These are phyloP conservation scores for Purpureocillium takamizusanense DNA, from an alignment of 2,329 filamentous ascomycete genomes.

Conservation along the genomic window DNA sequence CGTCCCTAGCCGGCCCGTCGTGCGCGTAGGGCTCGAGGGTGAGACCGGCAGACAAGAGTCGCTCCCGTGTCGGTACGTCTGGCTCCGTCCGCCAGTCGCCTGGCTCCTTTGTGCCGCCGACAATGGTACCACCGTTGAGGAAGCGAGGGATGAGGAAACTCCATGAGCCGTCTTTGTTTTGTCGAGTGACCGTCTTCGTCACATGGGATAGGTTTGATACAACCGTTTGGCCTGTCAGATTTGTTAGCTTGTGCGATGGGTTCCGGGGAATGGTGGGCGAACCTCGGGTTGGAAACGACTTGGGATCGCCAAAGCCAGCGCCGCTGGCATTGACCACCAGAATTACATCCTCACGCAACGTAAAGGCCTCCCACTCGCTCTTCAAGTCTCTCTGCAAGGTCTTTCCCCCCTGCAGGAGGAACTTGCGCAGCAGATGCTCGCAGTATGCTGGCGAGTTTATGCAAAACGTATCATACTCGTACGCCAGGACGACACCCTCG, in stretches of 20 bases:
- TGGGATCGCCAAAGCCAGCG: conserved; percentile 20
- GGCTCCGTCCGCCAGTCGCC: conserved; percentile 34
- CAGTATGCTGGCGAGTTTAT: conserved; percentile 47
- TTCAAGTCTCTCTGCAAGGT: conserved; percentile 16
- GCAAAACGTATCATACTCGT: conserved; percentile 45
- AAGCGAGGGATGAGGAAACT: conserved; percentile 53
- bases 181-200: conserved; percentile 41
- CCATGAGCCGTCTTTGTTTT: conserved; percentile 54
- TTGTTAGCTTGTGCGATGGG: not conserved
- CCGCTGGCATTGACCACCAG: conserved; percentile 24
- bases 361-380: conserved; percentile 22
- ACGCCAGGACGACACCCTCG: conserved; percentile 32
- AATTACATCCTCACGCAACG: conserved; percentile 11
- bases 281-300: conserved; percentile 25
- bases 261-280: not conserved
- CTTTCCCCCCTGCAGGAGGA: conserved; percentile 19
- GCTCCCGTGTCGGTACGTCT: conserved; percentile 32
- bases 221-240: conserved; percentile 19
- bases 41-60: conserved; percentile 31
- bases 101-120: conserved; percentile 56
- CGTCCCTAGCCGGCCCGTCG: conserved; percentile 3
- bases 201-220: conserved; percentile 27
- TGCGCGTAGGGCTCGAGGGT: conserved; percentile 17
- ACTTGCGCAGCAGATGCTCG: conserved; percentile 20
- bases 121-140: conserved; percentile 51